Percentiles rank a stretch among this genome's conserved stretches.
Evolutionary conservation across 495 filamentous ascomycete species (phyloP).

Genomic region (Letharia lupina): DNA sequence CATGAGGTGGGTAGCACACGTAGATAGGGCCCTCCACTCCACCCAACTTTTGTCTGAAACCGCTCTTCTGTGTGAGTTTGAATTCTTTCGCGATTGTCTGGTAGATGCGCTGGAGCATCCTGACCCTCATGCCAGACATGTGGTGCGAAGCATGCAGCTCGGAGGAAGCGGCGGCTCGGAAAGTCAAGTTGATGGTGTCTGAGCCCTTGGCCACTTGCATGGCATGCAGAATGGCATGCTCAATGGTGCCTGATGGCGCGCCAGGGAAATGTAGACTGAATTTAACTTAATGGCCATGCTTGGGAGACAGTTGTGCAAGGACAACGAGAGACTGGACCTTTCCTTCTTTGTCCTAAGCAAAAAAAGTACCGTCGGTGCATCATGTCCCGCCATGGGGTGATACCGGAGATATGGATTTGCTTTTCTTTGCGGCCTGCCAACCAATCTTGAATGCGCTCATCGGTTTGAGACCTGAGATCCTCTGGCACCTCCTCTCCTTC

Average conservation of each 20-base stretch:
- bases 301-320: slow-evolving; percentile 62
- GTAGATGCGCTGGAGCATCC: slow-evolving; percentile 67
- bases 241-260: slow-evolving; percentile 69
- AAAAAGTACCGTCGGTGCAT: slow-evolving; percentile 77
- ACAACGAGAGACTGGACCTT: slow-evolving; percentile 64
- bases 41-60: slow-evolving; percentile 81
- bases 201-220: slow-evolving; percentile 56
- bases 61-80: slow-evolving; percentile 70
- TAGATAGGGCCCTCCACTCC: slow-evolving; percentile 68
- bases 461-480: slow-evolving; percentile 53
- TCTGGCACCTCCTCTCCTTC: slow-evolving; percentile 53
- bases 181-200: slow-evolving; percentile 62
- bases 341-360: slow-evolving; percentile 53
- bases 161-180: slow-evolving; percentile 65
- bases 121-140: slow-evolving; percentile 61
- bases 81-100: slow-evolving; percentile 68
- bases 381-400: slow-evolving; percentile 70
- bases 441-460: slow-evolving; percentile 70
- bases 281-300: slow-evolving; percentile 80
- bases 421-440: slow-evolving; percentile 66
- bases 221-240: slow-evolving; percentile 67
- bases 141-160: slow-evolving; percentile 65
- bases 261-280: slow-evolving; percentile 79
- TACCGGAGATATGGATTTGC: slow-evolving; percentile 79
- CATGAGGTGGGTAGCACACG: slow-evolving; percentile 73